Evolutionary conservation across 805 yeast genomes (phyloP).

Genomic region (Wickerhamomyces bovis): DNA sequence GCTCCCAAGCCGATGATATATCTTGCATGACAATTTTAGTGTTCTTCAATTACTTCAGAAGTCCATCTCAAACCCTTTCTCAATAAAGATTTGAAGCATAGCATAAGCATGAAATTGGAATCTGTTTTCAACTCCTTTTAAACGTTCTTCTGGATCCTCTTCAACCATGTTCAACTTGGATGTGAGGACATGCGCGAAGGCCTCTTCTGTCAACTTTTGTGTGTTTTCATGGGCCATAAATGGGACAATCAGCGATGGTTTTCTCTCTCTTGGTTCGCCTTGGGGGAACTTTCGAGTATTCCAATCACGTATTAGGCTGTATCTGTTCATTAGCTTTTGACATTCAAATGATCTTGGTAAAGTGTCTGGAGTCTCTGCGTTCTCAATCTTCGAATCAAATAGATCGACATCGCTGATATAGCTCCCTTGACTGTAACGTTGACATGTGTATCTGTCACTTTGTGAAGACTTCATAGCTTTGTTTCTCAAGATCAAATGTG

Average conservation of each 20-base stretch:
- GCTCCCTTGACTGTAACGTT: neutral
- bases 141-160: conserved; percentile 10
- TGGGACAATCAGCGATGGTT: neutral
- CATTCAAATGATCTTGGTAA: neutral
- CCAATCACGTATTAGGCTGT: neutral
- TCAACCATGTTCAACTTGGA: conserved; percentile 4
- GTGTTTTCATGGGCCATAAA: neutral
- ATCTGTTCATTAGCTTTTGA: neutral
- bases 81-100: conserved; percentile 2
- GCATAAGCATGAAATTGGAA: conserved; percentile 13
- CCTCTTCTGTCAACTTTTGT: neutral
- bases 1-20: neutral
- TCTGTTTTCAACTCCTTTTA: conserved; percentile 12
- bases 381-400: neutral
- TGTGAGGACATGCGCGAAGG: neutral
- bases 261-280: neutral
- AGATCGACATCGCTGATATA: neutral
- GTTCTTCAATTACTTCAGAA: neutral
- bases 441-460: neutral
- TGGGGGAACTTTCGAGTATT: neutral
- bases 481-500: neutral
- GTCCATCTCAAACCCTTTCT: neutral
- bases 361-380: neutral
- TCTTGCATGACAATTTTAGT: neutral
- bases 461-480: neutral